Base-by-base conservation (phyloP, 805 yeast species). In the Saccharomycopsis fibuligera region DNA sequence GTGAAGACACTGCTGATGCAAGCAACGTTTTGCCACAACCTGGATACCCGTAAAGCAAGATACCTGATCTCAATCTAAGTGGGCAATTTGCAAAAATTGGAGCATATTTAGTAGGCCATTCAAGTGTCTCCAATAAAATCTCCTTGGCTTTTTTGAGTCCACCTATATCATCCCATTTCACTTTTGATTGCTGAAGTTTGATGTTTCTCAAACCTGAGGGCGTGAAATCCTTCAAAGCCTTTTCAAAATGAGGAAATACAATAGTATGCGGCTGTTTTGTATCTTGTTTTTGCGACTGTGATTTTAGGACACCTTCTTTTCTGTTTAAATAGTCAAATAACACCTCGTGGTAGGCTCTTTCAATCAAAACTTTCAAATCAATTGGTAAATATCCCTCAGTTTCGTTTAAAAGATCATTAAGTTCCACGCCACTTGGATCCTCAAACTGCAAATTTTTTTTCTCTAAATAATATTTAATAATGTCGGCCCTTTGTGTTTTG, bases 81-180 rank as follows among this genome's bases (percentile, higher is more conserved):
- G 98, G 96, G 59, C 96, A 87, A 53, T 79, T 79, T 16, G 83
- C 81, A 65, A 93, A 91, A n/a, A 91, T 87, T 4, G 97, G 96
- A 0, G 96, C 95, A 61, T 91, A 91, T 58, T 83, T 88, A 1
- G 96, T 87, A 2, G 99, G 99, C 97, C 97, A 91, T 60, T 93
- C 98, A 30, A 91, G 67, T 0, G 98, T 93, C 61, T 91, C 98
- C 45, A 88, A 63, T 8, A 91, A 66, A 0, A 87, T 69, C 8
- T 75, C 70, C 60, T 91, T 91, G 1, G 95, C 93, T 14, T 79
- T 83, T 17, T 67, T 67, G 47, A 91, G 68, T 0, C 97, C 99
- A 5, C 98, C 99, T 55, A 91, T 87, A 56, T 89, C 96, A 2
- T 71, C 58, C 99, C 99, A 91, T 41, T 75, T 74, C 0, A 81